These are phyloP conservation scores for Hypholoma sublateritium DNA, from an alignment of 768 basidiomycete genomes.

Conservation along the genomic window DNA sequence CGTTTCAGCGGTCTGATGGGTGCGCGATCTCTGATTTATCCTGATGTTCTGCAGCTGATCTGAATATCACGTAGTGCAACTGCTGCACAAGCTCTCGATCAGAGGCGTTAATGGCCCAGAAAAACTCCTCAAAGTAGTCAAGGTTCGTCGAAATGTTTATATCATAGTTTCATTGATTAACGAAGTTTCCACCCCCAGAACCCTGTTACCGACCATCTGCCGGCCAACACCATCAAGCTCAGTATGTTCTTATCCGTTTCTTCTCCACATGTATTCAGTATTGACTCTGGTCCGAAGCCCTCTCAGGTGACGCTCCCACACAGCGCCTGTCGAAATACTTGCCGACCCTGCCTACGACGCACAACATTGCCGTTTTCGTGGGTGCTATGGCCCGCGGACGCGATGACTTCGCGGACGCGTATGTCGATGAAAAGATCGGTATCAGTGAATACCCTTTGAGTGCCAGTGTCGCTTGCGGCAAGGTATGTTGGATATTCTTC, in stretches of 20 bases:
- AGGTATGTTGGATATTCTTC: conserved; percentile 54
- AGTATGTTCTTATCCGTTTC: conserved; percentile 51
- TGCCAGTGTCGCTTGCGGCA: conserved; percentile 94
- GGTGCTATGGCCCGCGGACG: conserved; percentile 97
- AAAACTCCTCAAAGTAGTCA: conserved; percentile 95
- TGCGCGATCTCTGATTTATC: conserved; percentile 32
- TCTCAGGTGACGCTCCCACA: conserved; percentile 89
- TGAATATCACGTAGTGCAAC: conserved; percentile 68
- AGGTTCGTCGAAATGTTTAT: conserved; percentile 48
- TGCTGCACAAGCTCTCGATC: conserved; percentile 94
- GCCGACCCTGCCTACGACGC: conserved; percentile 81
- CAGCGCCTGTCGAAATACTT: conserved; percentile 82
- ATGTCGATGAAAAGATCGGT: conserved; percentile 95
- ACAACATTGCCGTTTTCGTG: conserved; percentile 92
- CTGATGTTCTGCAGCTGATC: not conserved
- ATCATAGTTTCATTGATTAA: not conserved
- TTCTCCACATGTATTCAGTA: not conserved
- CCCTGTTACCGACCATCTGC: conserved; percentile 91
- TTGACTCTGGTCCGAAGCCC: conserved; percentile 45
- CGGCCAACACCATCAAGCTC: conserved; percentile 92
- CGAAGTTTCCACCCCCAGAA: conserved; percentile 52
- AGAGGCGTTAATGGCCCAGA: conserved; percentile 96
- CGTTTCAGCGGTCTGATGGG: conserved; percentile 99
- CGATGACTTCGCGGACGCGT: conserved; percentile 95
- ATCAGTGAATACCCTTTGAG: conserved; percentile 93